phyloP scores from a whole-genome alignment of 2,329 filamentous ascomycete species.

The Phialemonium atrogriseum region DNA sequence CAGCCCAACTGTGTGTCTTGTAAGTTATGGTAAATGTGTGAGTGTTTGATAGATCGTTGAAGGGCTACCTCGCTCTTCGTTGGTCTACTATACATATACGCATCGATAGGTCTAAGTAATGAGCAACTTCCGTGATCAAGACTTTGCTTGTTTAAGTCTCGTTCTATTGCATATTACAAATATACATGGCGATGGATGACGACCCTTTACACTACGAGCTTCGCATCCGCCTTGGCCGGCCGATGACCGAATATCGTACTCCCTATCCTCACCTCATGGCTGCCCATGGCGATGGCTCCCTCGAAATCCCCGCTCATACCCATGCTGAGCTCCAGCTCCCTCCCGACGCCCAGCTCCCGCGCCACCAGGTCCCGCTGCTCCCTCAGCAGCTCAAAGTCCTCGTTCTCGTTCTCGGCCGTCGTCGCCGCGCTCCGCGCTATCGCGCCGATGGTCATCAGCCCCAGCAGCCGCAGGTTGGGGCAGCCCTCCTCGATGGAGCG shows the following conservation, averaged over 20 bases:
- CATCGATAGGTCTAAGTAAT: no score
- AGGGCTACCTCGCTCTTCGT: no score
- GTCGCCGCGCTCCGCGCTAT: conserved; percentile 75
- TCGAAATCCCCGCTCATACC: conserved; percentile 98
- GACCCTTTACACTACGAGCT: conserved; percentile 43
- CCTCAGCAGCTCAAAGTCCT: conserved; percentile 69
- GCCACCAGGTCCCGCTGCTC: conserved; percentile 65
- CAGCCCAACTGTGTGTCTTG: no score
- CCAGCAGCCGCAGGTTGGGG: conserved; percentile 64
- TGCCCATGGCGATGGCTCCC: conserved; percentile 74
- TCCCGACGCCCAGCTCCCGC: conserved; percentile 46
- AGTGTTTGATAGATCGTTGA: no score
- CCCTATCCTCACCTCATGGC: conserved; percentile 82
- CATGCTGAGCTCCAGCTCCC: conserved; percentile 85
- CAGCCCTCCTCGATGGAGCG: conserved; percentile 62
- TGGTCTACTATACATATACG: no score
- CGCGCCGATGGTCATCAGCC: conserved; percentile 95
- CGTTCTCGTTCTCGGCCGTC: conserved; percentile 73
- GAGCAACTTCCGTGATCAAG: no score
- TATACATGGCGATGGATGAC: no score
- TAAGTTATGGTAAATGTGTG: no score
- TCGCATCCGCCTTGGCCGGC: conserved; percentile 71
- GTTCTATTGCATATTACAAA: no score
- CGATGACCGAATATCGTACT: conserved; percentile 89
- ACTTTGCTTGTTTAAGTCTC: no score